Conservation (phyloP, 352 stramenopile genomes). For the Peronospora belbahrii region DNA sequence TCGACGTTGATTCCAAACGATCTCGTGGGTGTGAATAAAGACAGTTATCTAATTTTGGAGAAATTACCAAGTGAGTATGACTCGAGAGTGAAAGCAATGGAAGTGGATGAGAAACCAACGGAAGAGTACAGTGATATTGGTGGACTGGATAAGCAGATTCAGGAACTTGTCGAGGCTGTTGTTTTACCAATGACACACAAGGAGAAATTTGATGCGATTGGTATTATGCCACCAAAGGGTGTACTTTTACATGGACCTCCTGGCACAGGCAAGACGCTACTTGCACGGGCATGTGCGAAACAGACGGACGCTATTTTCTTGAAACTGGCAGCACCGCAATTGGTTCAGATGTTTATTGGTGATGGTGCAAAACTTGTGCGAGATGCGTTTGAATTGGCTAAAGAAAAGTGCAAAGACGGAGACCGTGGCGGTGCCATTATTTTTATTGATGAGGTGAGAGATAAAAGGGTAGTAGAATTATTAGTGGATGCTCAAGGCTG, state of each 20-base stretch:
- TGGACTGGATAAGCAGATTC: conserved; percentile 97
- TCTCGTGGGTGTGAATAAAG: conserved; percentile 98
- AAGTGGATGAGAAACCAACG: conserved; percentile 91
- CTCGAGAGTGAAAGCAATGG: conserved; percentile 97
- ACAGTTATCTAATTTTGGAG: conserved; percentile 98
- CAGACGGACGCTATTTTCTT: conserved; percentile 98
- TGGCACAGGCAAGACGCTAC: conserved; percentile 96
- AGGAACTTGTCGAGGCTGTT: conserved; percentile 97
- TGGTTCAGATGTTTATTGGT: conserved; percentile 99
- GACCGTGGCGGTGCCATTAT: conserved; percentile 93
- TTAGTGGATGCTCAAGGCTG: neutral
- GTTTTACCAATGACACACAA: conserved; percentile 98
- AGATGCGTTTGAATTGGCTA: conserved; percentile 95
- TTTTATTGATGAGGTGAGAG: conserved; percentile 95
- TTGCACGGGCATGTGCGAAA: conserved; percentile 97
- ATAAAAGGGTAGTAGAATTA: neutral
- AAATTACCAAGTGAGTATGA: conserved; percentile 98
- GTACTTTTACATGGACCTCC: conserved; percentile 94
- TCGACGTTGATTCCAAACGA: conserved; percentile 94
- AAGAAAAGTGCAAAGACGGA: conserved; percentile 90
- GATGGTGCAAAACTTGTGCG: conserved; percentile 97
- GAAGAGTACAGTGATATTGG: conserved; percentile 95
- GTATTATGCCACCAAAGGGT: conserved; percentile 94
- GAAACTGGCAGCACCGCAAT: conserved; percentile 95
- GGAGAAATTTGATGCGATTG: conserved; percentile 96